phyloP scores from a whole-genome alignment of 345 rosid species.

The Syzygium oleosum region DNA sequence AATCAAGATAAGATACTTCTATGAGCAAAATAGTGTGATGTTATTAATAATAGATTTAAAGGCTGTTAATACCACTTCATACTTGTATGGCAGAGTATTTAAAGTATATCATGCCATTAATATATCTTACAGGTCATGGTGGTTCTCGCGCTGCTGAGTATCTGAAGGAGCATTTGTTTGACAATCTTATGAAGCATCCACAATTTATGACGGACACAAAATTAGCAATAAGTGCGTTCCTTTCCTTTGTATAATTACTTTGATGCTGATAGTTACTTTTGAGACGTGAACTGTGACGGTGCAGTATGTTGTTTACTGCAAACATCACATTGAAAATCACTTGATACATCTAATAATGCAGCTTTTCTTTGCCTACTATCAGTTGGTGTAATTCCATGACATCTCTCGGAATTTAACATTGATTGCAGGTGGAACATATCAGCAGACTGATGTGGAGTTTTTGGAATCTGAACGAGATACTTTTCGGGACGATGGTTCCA shows the following conservation, averaged over 20 bases:
- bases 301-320: background rate
- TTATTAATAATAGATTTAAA: background rate
- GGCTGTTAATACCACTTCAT: background rate
- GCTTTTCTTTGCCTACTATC: background rate
- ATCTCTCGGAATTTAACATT: background rate
- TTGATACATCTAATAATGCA: background rate
- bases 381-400: background rate
- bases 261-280: background rate
- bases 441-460: conserved; percentile 80
- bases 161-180: conserved; percentile 88
- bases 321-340: background rate
- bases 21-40: background rate
- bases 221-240: conserved; percentile 65
- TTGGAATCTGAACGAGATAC: conserved; percentile 74
- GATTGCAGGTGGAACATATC: conserved; percentile 77
- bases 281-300: background rate
- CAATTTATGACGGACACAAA: conserved; percentile 69
- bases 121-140: conserved; percentile 72
- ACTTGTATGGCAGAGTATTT: background rate
- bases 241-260: background rate
- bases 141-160: conserved; percentile 98
- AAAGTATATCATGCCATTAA: background rate
- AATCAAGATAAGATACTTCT: background rate
- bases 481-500: conserved; percentile 94
- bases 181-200: conserved; percentile 85